Percentiles rank a stretch among this genome's conserved stretches.
phyloP scores from a whole-genome alignment of 768 basidiomycete species.

The Lentinula edodes region DNA sequence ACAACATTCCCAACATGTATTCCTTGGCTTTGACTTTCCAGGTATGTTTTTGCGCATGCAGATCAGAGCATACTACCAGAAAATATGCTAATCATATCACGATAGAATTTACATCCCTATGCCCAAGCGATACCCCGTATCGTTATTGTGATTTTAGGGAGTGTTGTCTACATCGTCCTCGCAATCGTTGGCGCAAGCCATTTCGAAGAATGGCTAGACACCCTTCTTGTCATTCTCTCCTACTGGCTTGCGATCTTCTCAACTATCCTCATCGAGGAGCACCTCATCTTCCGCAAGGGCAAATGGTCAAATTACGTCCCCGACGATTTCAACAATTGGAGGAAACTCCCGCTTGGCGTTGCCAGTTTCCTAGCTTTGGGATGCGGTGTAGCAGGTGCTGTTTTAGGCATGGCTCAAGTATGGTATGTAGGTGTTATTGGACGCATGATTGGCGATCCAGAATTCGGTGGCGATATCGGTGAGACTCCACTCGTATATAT shows the following conservation, averaged over 20 bases:
- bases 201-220: slow-evolving; percentile 38
- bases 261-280: slow-evolving; percentile 39
- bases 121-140: slow-evolving; percentile 33
- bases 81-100: slow-evolving; percentile 21
- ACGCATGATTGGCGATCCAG: slow-evolving; percentile 12
- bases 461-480: slow-evolving; percentile 5
- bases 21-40: slow-evolving; percentile 52
- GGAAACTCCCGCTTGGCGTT: slow-evolving; percentile 28
- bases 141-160: slow-evolving; percentile 22
- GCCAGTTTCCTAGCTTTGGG: slow-evolving; percentile 26
- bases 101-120: slow-evolving; percentile 22
- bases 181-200: slow-evolving; percentile 38
- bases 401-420: slow-evolving; percentile 24
- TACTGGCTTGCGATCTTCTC: slow-evolving; percentile 49
- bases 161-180: slow-evolving; percentile 1
- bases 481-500: neutral
- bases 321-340: slow-evolving; percentile 24
- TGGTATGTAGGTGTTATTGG: slow-evolving; percentile 22
- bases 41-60: neutral
- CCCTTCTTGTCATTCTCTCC: slow-evolving; percentile 30
- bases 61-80: neutral
- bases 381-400: slow-evolving; percentile 28
- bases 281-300: slow-evolving; percentile 39
- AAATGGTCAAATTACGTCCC: slow-evolving; percentile 26
- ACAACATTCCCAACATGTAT: slow-evolving; percentile 62